These are phyloP conservation scores for Leptosphaerulina australis DNA, from an alignment of 2,329 filamentous ascomycete genomes.

Conservation along the genomic window DNA sequence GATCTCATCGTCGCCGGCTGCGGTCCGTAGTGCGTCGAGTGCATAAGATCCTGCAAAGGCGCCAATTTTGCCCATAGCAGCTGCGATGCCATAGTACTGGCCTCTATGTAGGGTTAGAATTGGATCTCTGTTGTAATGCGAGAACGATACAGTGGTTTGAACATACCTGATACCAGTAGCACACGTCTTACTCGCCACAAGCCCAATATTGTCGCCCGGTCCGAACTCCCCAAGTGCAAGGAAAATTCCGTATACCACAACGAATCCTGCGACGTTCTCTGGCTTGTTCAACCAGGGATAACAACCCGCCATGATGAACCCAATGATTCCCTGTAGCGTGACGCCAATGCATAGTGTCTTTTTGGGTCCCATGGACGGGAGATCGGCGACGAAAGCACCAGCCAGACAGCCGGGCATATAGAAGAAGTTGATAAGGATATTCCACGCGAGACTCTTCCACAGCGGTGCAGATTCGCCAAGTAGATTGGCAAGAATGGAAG, in stretches of 20 bases:
- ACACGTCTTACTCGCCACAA: slow-evolving; percentile 84
- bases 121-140: neutral
- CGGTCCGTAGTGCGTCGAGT: slow-evolving; percentile 67
- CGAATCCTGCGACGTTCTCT: slow-evolving; percentile 73
- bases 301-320: slow-evolving; percentile 86
- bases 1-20: slow-evolving; percentile 42
- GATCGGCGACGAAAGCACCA: slow-evolving; percentile 77
- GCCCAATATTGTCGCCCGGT: slow-evolving; percentile 88
- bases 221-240: slow-evolving; percentile 79
- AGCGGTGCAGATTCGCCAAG: slow-evolving; percentile 66
- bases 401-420: slow-evolving; percentile 82
- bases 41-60: slow-evolving; percentile 88
- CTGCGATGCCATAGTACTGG: slow-evolving; percentile 73
- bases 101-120: slow-evolving; percentile 58
- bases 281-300: slow-evolving; percentile 73
- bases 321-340: slow-evolving; percentile 73
- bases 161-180: slow-evolving; percentile 74
- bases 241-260: slow-evolving; percentile 80
- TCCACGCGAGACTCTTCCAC: slow-evolving; percentile 85
- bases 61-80: slow-evolving; percentile 75
- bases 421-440: slow-evolving; percentile 85
- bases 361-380: slow-evolving; percentile 71
- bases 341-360: slow-evolving; percentile 76
- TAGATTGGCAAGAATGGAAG: slow-evolving; percentile 71
- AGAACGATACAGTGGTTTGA: neutral